Conservation (phyloP, 768 basidiomycete species). For the Mycena chlorophos region DNA sequence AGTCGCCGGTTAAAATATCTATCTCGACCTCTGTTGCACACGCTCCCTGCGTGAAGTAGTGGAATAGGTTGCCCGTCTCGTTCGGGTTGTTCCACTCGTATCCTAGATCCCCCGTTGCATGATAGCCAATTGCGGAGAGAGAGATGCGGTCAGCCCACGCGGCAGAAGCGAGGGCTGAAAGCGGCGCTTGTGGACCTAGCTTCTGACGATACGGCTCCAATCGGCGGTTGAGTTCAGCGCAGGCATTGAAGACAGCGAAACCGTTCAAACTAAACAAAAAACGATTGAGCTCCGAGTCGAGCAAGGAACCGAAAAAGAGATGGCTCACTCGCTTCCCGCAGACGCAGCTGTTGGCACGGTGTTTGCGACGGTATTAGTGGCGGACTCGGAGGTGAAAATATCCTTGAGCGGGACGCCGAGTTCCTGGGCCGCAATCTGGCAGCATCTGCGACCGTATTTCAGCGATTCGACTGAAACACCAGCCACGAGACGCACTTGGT, state of each 20-base stretch:
- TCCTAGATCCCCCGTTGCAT: constrained; percentile 13
- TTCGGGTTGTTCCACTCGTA: constrained; percentile 25
- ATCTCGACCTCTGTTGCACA: constrained; percentile 22
- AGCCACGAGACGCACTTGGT: constrained; percentile 14
- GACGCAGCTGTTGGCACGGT: constrained; percentile 20
- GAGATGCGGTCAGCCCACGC: constrained; percentile 22
- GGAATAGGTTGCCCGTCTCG: constrained; percentile 24
- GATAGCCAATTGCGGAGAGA: constrained; percentile 18
- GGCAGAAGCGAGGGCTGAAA: constrained; percentile 20
- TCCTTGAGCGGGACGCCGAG: constrained; percentile 18
- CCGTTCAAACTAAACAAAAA: constrained; percentile 14
- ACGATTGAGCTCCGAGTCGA: not conserved
- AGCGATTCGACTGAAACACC: not conserved
- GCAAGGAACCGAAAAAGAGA: not conserved
- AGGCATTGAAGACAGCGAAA: constrained; percentile 22
- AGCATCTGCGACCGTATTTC: constrained; percentile 13
- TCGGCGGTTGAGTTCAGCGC: constrained; percentile 21
- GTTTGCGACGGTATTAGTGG: constrained; percentile 18
- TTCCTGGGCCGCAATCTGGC: constrained; percentile 24
- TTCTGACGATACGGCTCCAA: constrained; percentile 21
- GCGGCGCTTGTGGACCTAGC: constrained; percentile 16
- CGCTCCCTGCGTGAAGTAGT: constrained; percentile 22
- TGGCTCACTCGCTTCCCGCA: constrained; percentile 18
- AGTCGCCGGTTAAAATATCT: constrained; percentile 22
- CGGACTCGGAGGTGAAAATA: constrained; percentile 21